Evolutionary conservation across 2,329 filamentous ascomycete genomes (phyloP).

Genomic region (Raffaelea arxii): DNA sequence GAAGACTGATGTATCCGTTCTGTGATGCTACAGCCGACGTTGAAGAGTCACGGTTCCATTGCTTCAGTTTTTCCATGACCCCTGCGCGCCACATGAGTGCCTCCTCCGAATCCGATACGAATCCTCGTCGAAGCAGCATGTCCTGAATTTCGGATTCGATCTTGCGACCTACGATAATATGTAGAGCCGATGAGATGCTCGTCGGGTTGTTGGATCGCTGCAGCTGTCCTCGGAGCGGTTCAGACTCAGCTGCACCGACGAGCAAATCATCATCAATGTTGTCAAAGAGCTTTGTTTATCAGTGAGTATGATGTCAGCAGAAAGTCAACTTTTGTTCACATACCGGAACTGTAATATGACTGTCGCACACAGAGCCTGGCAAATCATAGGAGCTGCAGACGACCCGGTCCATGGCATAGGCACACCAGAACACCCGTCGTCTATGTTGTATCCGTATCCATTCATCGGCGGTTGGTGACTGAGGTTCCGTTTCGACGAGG

Average conservation of each 20-base stretch:
- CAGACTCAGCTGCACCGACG: conserved; percentile 1
- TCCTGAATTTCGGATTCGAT: conserved; percentile 20
- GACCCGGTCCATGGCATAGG: conserved; percentile 19
- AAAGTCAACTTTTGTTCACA: no score
- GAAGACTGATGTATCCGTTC: conserved; percentile 11
- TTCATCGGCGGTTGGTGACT: neutral
- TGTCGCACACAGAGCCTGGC: conserved; percentile 17
- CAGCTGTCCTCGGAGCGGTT: conserved; percentile 1
- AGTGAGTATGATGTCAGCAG: no score
- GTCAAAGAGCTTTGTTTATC: conserved; percentile 8
- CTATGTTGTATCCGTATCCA: conserved; percentile 15
- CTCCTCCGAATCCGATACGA: conserved; percentile 12
- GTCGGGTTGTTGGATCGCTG: conserved; percentile 11
- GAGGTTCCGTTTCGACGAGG: conserved; percentile 14
- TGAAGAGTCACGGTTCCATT: conserved; percentile 11
- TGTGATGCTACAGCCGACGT: conserved; percentile 14
- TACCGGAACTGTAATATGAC: conserved; percentile 18
- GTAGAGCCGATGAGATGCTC: conserved; percentile 17
- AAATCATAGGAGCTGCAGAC: conserved; percentile 18
- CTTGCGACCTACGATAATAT: conserved; percentile 17
- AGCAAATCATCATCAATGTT: conserved; percentile 19
- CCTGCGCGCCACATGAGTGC: conserved; percentile 15
- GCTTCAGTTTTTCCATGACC: conserved; percentile 17
- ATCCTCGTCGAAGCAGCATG: conserved; percentile 16
- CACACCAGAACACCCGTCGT: conserved; percentile 21